Conservation (phyloP, 2,329 filamentous ascomycete species). For the Cordyceps pruinosa region DNA sequence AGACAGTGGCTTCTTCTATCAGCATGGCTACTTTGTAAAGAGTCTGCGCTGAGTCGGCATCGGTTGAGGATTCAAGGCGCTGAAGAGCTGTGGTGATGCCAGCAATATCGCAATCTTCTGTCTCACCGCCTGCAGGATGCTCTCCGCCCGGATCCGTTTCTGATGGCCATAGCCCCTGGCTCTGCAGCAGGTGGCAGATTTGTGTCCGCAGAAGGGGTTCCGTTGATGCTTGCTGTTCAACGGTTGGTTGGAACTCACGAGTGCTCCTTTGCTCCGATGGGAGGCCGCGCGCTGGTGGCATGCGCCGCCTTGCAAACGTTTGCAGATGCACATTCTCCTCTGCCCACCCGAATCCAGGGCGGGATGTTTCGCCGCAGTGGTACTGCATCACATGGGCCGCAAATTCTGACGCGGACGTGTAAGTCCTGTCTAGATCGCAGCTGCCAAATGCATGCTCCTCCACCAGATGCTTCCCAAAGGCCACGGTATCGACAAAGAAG, state of each 20-base stretch:
- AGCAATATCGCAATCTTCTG: neutral
- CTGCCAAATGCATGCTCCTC: neutral
- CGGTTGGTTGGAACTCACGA: neutral
- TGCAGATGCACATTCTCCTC: neutral
- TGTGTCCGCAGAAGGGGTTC: neutral
- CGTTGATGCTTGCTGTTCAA: neutral
- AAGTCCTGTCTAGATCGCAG: neutral
- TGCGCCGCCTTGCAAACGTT: neutral
- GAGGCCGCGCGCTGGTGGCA: neutral
- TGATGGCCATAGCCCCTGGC: neutral
- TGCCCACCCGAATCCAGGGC: neutral
- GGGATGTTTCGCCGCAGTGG: neutral
- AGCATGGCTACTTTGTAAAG: neutral
- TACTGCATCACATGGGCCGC: neutral
- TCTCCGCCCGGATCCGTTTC: neutral
- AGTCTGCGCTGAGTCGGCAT: neutral
- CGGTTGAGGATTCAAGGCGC: neutral
- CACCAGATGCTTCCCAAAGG: neutral
- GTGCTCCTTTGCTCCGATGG: neutral
- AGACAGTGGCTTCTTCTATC: neutral
- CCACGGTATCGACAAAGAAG: neutral
- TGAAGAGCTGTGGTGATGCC: neutral
- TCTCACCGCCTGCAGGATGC: no score
- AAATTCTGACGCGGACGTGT: neutral
- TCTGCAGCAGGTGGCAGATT: neutral